Evolutionary conservation across 2,329 filamentous ascomycete species (phyloP).

Genomic region (Fusarium sp.): DNA sequence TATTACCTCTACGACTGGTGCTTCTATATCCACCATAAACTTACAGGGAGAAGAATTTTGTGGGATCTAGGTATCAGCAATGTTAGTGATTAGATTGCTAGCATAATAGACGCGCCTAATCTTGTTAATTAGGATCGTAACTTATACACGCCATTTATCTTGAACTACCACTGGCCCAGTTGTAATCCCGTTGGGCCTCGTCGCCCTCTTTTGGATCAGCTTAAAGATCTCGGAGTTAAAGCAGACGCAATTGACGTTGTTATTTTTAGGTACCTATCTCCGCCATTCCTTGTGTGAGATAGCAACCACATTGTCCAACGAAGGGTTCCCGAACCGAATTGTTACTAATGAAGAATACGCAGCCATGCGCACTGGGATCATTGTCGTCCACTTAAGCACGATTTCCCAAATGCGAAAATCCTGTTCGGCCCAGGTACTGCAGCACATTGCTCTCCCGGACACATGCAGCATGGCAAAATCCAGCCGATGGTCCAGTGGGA

Average conservation of each 20-base stretch:
- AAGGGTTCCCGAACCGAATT: no score
- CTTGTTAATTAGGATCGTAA: background rate
- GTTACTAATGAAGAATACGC: no score
- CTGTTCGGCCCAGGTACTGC: slow-evolving; percentile 12
- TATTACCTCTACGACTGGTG: slow-evolving; percentile 20
- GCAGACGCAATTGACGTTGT: background rate
- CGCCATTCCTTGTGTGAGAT: no score
- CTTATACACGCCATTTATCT: slow-evolving; percentile 11
- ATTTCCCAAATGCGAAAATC: slow-evolving; percentile 11
- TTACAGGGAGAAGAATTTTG: background rate
- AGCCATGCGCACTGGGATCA: slow-evolving; percentile 27
- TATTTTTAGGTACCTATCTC: slow-evolving; percentile 22
- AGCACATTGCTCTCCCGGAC: slow-evolving; percentile 9
- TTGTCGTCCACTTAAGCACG: background rate
- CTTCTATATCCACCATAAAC: slow-evolving; percentile 11
- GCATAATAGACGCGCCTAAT: background rate
- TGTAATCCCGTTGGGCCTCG: slow-evolving; percentile 18
- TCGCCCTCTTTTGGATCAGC: background rate
- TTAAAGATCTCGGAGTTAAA: background rate
- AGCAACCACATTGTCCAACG: no score
- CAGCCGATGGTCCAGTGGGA: slow-evolving; percentile 16
- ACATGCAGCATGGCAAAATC: background rate
- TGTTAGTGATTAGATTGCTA: background rate
- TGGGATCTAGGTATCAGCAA: slow-evolving; percentile 18
- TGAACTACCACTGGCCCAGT: slow-evolving; percentile 7